A percentile compares a stretch with the other conserved stretches of the same genome.
Conservation (phyloP, 129 eudicot species). For the Sambucus nigra region DNA sequence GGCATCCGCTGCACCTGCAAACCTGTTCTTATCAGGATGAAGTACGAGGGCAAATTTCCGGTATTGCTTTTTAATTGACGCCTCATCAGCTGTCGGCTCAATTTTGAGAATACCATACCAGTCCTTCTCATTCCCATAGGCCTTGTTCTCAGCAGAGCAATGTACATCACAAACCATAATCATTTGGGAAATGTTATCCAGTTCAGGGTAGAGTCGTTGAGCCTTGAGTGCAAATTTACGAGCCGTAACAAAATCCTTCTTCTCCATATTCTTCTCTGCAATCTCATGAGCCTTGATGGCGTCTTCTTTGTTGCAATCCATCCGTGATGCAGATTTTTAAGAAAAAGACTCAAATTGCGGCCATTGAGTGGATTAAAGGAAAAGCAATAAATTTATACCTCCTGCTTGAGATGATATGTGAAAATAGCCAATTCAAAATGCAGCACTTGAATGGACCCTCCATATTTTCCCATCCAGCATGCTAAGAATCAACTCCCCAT, state of each 20-base stretch:
- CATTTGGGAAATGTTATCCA: slow-evolving; percentile 47
- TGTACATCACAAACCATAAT: slow-evolving; percentile 60
- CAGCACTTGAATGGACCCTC: not conserved
- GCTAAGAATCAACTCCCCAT: not conserved
- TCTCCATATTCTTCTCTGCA: slow-evolving; percentile 56
- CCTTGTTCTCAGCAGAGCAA: slow-evolving; percentile 40
- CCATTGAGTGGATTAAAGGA: slow-evolving; percentile 1
- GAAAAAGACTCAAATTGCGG: slow-evolving; percentile 15
- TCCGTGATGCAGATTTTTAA: slow-evolving; percentile 15
- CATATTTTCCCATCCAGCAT: not conserved
- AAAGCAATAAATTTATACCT: not conserved
- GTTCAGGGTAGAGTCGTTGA: slow-evolving; percentile 48
- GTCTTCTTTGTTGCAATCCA: slow-evolving; percentile 74
- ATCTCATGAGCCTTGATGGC: slow-evolving; percentile 42
- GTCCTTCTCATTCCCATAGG: slow-evolving; percentile 41
- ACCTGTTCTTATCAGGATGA: slow-evolving; percentile 76
- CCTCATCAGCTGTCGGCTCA: slow-evolving; percentile 42
- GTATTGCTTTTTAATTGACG: slow-evolving; percentile 45
- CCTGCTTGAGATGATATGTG: not conserved
- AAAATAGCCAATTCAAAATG: not conserved
- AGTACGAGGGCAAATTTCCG: slow-evolving; percentile 49
- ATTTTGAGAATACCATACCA: slow-evolving; percentile 54
- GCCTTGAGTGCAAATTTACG: slow-evolving; percentile 46
- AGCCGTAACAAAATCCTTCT: slow-evolving; percentile 45
- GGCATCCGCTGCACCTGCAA: slow-evolving; percentile 58